Evolutionary conservation across 2,329 filamentous ascomycete genomes (phyloP), one percentile per base, ranked within the genome.

Genomic region (Trichoderma hamatum): DNA sequence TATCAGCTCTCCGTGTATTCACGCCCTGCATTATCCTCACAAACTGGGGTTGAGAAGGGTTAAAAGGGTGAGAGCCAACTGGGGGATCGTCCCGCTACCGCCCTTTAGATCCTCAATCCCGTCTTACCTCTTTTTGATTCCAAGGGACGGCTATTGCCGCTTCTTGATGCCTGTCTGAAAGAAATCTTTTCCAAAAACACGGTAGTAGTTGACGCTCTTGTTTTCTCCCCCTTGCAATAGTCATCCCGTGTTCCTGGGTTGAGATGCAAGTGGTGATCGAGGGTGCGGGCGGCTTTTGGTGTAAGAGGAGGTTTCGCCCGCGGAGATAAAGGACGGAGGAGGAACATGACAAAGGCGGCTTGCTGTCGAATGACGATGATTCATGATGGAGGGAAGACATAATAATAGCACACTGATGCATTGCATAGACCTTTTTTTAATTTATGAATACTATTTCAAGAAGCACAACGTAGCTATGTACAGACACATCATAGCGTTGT

Each of bases 11-110:
- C 16, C 13, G 6, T 21, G 13, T 21, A n/a, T 16, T 49, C 46
- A 24, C 46, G 46, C 46, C 43, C 46, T 49, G n/a, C 43, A 49
- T 49, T 21, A 49, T 49, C 11, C 21, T 10, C 11, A 24, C n/a
- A 49, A 49, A 24, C 46, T 49, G n/a, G 46, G 46, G 46, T 24
- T 49, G 28, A 60, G 43, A 30, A 46, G 21, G 24, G 2, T 3
- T 32, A 26, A n/a, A 24, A 36, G 19, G 32, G 34, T 2, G 9
- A 21, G 46, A 55, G 26, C 51, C 26, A 51, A 21, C 63, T 58
- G 54, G 63, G 54, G 63, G 63, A 66, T 66, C 63, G 63, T 66
- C 63, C 39, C 63, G 63, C 63, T 66, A 66, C 63, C 63, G 63
- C 63, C 63, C 46, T 66, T 66, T 51, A 59, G 54, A 58, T 58